Evolutionary conservation across 306 rosid species (phyloP).

Genomic region (Lagenaria siceraria): DNA sequence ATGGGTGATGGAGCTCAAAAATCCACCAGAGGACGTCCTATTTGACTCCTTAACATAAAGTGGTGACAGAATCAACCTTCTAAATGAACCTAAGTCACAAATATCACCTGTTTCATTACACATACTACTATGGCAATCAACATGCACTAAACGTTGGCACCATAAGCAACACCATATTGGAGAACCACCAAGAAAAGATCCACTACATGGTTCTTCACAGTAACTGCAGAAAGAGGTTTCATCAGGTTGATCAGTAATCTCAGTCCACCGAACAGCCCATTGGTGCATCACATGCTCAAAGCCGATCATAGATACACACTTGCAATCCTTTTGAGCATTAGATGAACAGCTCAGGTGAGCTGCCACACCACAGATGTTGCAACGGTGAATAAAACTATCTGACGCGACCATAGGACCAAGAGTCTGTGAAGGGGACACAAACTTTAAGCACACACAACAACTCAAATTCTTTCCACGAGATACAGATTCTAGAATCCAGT

Average conservation of each 20-base stretch:
- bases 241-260: constrained; percentile 74
- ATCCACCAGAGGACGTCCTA: constrained; percentile 40
- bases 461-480: constrained; percentile 83
- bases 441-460: constrained; percentile 82
- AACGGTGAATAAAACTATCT: constrained; percentile 65
- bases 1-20: constrained; percentile 86
- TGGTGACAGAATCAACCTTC: constrained; percentile 81
- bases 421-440: constrained; percentile 70
- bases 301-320: constrained; percentile 85
- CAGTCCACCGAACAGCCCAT: constrained; percentile 97
- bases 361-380: constrained; percentile 76
- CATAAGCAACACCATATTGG: constrained; percentile 98
- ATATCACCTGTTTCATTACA: constrained; percentile 82
- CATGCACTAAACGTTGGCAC: constrained; percentile 92
- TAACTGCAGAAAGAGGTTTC: constrained; percentile 72
- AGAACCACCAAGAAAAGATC: constrained; percentile 91
- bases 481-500: constrained; percentile 66
- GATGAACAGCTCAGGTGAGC: constrained; percentile 81
- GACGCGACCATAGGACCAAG: constrained; percentile 72
- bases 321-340: constrained; percentile 82
- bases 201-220: constrained; percentile 95
- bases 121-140: constrained; percentile 79
- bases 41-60: constrained; percentile 59
- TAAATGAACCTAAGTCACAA: constrained; percentile 84
- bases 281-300: constrained; percentile 71